Base-by-base conservation (phyloP, 2,329 filamentous ascomycete species). In the Raffaelea deltoideospora region DNA sequence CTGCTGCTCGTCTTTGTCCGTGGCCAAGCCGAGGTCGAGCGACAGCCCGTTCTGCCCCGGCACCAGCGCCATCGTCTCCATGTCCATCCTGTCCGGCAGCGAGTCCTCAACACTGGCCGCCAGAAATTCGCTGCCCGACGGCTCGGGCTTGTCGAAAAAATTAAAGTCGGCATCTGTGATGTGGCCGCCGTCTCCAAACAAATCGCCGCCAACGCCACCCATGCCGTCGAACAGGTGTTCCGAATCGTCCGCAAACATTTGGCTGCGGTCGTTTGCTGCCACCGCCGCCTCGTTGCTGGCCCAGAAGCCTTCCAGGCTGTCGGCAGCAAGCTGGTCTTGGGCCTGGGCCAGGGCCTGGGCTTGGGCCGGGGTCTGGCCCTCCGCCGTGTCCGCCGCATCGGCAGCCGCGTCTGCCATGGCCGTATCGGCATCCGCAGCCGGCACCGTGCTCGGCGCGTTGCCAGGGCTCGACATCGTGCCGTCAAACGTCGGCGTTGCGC, bases 111-210 rank as follows among this genome's bases (percentile, higher is more conserved):
- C n/a, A n/a, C n/a, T n/a, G n/a, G n/a, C n/a, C n/a, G n/a, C n/a
- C n/a, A n/a, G n/a, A n/a, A n/a, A n/a, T n/a, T n/a, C n/a, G n/a
- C n/a, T n/a, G n/a, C n/a, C 40, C 5, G 43, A 24, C 58, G 54
- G 56, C 3, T 53, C 60, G 3, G 67, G 63, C 20, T 67, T 58
- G 47, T 88, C 81, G 46, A 88, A 88, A 53, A 87, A 88, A 51
- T 72, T 83, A 52, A 88, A 88, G 50, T 90, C 83, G 6, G 75
- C 81, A 46, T 90, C 83, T 1, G 79, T 86, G n/a, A 88, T 66
- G 45, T 76, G n/a, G n/a, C n/a, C n/a, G n/a, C n/a, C 72, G n/a
- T 76, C 71, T n/a, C 68, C 75, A 54, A 83, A 84, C 45, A 79
- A 70, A 45, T 83, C 77, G 9, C 69, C 71, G 11, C 75, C 75